Percentiles rank a stretch among this genome's conserved stretches.
phyloP scores from a whole-genome alignment of 2,329 filamentous ascomycete species.

The Fusarium oxysporum region DNA sequence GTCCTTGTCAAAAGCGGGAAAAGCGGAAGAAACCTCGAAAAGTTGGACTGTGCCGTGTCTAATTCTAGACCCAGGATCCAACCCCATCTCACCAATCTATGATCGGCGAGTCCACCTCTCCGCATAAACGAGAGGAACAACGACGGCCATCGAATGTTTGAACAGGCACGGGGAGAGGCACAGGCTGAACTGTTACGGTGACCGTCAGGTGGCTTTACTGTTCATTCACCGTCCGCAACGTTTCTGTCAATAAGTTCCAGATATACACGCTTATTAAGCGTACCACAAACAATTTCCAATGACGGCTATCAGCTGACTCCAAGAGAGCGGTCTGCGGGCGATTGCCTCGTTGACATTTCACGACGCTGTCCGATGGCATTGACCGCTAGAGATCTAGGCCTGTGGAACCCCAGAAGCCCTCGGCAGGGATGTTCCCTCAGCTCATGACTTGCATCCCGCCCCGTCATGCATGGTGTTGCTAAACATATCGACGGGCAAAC shows the following conservation, averaged over 20 bases:
- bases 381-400: constrained; percentile 29
- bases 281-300: constrained; percentile 3
- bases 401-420: constrained; percentile 15
- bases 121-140: constrained; percentile 40
- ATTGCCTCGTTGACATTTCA: constrained; percentile 24
- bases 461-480: constrained; percentile 32
- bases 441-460: constrained; percentile 31
- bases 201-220: neutral
- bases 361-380: constrained; percentile 27
- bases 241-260: constrained; percentile 14
- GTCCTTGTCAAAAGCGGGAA: neutral
- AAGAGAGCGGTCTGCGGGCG: constrained; percentile 37
- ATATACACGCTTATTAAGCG: neutral
- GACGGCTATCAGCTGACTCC: constrained; percentile 6
- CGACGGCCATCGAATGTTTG: constrained; percentile 9
- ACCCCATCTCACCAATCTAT: constrained; percentile 3
- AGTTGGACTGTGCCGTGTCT: constrained; percentile 8
- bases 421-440: constrained; percentile 32
- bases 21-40: constrained; percentile 9
- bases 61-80: constrained; percentile 5
- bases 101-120: constrained; percentile 31
- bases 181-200: constrained; percentile 4
- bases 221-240: constrained; percentile 9
- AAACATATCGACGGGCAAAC: constrained; percentile 32
- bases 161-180: neutral